Conservation (phyloP, 2,329 filamentous ascomycete genomes). For the Phoma sp. region DNA sequence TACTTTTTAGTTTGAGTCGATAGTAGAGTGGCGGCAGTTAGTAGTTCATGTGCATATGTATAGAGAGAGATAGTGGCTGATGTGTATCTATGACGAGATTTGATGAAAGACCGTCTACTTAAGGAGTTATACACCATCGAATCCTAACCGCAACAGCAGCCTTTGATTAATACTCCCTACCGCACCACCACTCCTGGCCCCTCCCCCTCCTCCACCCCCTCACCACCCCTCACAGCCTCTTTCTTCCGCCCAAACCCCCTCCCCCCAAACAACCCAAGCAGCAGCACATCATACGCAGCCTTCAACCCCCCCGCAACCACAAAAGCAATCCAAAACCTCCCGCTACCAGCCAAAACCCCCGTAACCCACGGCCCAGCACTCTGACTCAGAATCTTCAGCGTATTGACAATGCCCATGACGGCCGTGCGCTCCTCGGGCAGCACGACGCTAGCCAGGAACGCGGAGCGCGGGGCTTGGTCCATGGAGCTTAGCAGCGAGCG, state of each 20-base stretch:
- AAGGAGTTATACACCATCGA: no score
- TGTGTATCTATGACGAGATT: no score
- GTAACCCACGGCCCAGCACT: slow-evolving; percentile 45
- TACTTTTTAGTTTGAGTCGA: no score
- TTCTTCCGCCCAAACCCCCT: slow-evolving; percentile 18
- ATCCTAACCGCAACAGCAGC: no score
- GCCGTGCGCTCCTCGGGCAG: slow-evolving; percentile 46
- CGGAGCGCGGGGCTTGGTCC: slow-evolving; percentile 48
- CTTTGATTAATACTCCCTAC: neutral
- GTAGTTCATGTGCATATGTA: no score
- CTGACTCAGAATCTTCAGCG: slow-evolving; percentile 46
- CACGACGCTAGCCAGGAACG: slow-evolving; percentile 45
- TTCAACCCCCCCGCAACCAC: slow-evolving; percentile 47
- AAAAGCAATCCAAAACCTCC: slow-evolving; percentile 49
- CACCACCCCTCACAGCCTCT: neutral
- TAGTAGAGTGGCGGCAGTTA: no score
- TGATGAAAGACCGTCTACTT: no score
- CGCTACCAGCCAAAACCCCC: slow-evolving; percentile 42
- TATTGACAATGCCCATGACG: slow-evolving; percentile 50
- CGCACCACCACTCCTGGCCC: neutral
- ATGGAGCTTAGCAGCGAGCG: slow-evolving; percentile 45
- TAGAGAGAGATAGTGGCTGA: no score
- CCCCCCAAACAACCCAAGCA: slow-evolving; percentile 46
- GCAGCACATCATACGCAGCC: slow-evolving; percentile 43
- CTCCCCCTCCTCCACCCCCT: neutral